Percentiles rank a stretch among this genome's conserved stretches.
phyloP scores from a whole-genome alignment of 139 green algal genomes.

The Tetraselmis chui region DNA sequence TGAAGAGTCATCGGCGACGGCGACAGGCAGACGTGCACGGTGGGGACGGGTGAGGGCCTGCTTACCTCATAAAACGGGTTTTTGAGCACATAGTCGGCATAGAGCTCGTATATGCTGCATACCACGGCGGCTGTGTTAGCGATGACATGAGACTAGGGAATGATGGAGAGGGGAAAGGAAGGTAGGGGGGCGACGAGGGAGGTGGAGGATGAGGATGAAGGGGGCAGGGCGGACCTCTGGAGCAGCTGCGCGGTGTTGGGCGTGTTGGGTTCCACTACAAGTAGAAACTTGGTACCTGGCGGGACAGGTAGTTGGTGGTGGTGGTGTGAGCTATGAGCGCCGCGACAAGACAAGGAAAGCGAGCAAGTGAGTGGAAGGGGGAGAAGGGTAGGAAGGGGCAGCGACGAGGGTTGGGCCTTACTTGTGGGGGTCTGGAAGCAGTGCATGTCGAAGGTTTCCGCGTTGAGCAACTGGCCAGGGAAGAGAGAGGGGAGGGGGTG shows the following conservation, averaged over 20 bases:
- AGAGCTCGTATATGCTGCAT: conserved; percentile 35
- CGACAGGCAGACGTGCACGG: too few relatives aligned
- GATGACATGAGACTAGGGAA: too few relatives aligned
- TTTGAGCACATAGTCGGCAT: conserved; percentile 46
- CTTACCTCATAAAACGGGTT: conserved; percentile 38
- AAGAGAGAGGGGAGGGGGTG: too few relatives aligned
- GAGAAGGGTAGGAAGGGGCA: too few relatives aligned
- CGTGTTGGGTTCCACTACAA: not conserved
- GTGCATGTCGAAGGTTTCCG: conserved; percentile 38
- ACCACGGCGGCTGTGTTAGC: too few relatives aligned
- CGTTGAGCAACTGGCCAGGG: not conserved
- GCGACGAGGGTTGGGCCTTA: too few relatives aligned
- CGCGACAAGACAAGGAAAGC: too few relatives aligned
- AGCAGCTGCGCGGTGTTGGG: not conserved
- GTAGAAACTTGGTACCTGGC: not conserved
- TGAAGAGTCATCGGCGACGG: too few relatives aligned
- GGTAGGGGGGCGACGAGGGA: not conserved
- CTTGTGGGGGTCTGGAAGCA: conserved; percentile 39
- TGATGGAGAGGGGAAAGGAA: not conserved
- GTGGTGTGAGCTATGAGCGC: too few relatives aligned
- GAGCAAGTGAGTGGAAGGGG: too few relatives aligned
- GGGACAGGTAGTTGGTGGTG: too few relatives aligned
- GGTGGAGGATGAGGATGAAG: not conserved
- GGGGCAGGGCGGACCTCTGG: not conserved
- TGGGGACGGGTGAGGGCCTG: too few relatives aligned